Base-by-base conservation (phyloP, 2,329 filamentous ascomycete genomes). In the Westerdykella ornata region DNA sequence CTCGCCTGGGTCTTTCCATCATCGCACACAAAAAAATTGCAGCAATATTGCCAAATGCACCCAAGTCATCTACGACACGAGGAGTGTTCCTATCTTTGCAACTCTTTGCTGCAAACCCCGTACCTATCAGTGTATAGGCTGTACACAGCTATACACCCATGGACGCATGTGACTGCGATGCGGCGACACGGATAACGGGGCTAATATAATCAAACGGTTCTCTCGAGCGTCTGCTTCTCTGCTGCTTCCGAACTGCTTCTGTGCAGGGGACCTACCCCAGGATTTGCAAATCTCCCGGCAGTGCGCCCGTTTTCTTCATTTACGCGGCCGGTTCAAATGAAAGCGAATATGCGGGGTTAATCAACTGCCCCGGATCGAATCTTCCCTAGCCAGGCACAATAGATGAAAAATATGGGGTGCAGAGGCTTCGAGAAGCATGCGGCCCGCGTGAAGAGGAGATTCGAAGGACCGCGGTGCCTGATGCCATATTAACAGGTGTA, bases 321-420 rank as follows among this genome's bases (percentile, higher is more conserved):
- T 40, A 53, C 45, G 48, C 34, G 42, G 43, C 36, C 35, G 43
- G 37, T 47, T 55, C 61, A 46, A 63, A 62, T 56, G 16, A 33
- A 49, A 48, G 42, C 20, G 37, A 43, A 35, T 44, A 55, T 59
- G 59, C 54, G 59, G 59, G 58, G 58, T 53, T 48, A 57, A 56
- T 52, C 36, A 47, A 39, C 46, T 44, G 41, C 40, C 39, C 46
- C 47, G 47, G 48, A 32, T 51, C 44, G 47, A 43, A 38, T 46
- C n/a, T 36, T 15, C 29, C 37, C 30, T 48, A 48, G 48, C 38
- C 44, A 46, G 54, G 54, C 37, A 49, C 49, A 52, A 52, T 62
- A 63, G 48, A 64, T 62, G 46, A 38, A 56, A 49, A 34, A 52
- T 53, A 58, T 57, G 61, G 53, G 56, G 54, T 57, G 48, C 46